Base-by-base conservation (phyloP, 306 rosid genomes). In the Clitoria ternatea region DNA sequence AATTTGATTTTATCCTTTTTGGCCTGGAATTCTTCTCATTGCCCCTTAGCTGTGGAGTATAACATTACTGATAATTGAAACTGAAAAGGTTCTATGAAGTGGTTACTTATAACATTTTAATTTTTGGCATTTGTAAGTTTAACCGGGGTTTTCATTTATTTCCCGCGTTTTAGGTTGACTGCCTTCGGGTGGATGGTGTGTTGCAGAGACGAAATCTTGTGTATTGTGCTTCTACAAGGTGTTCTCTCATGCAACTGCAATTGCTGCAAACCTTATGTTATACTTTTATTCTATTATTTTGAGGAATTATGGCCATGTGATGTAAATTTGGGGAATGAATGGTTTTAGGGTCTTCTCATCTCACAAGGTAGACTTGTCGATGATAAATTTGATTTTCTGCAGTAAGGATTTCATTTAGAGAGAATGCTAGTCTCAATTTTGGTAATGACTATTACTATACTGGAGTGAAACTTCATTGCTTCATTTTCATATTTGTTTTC, bases 181-280 rank as follows among this genome's bases (percentile, higher is more conserved):
- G 97, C 75, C 97, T 94, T 85, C 84, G 48, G 77, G 97, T 94
- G 81, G 79, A 87, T 49, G 98, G 98, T 70, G 98, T 94, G 54
- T 77, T 94, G 84, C 89, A 87, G 70, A 87, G 89, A 87, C 84
- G 92, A 80, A 94, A 94, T 89, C 94, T 94, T 64, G 98, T 94
- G 72, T 94, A 90, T 87, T 88, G 97, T 77, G 98, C 98, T 74
- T 94, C 98, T 27, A 94, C 97, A 26, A 94, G 97, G 97, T 94
- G 84, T 62, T 78, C 33, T 76, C 53, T 82, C 5, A 8, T 72
- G 48, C 69, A 33, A 17, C 47, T 55, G 39, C 44, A 64, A 70
- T 50, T 69, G 50, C 39, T 45, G 37, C 64, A 43, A 59, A 27
- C 4, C 33, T 63, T 69, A 14, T 30, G 49, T 73, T 19, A 64